phyloP scores from a whole-genome alignment of 164 flowering plant genomes.

The Echeveria elegans region DNA sequence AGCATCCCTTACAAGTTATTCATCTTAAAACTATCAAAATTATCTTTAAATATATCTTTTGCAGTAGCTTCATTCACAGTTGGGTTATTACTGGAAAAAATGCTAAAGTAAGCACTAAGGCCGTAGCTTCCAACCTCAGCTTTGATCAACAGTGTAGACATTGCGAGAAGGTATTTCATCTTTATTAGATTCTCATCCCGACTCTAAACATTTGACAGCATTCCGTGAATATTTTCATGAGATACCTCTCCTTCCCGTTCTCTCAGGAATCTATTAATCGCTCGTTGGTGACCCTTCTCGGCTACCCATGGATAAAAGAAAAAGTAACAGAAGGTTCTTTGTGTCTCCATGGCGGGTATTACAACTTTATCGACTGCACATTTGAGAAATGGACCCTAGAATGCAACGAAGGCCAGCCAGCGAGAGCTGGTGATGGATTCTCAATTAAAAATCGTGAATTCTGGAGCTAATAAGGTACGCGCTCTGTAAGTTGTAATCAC shows the following conservation, averaged over 20 bases:
- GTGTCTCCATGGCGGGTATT: constrained; percentile 85
- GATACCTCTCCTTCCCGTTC: neutral
- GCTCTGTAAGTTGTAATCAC: neutral
- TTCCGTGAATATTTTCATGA: neutral
- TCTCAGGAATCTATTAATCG: constrained; percentile 74
- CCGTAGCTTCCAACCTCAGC: constrained; percentile 49
- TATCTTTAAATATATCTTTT: neutral
- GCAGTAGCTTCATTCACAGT: constrained; percentile 64
- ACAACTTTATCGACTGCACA: constrained; percentile 70
- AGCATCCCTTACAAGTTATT: neutral
- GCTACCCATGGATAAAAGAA: constrained; percentile 89
- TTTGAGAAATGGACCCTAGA: constrained; percentile 97
- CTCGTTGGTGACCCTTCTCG: constrained; percentile 59
- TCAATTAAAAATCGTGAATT: constrained; percentile 34
- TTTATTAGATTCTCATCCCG: neutral
- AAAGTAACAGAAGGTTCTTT: constrained; percentile 48
- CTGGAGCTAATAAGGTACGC: constrained; percentile 34
- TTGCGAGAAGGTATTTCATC: constrained; percentile 73
- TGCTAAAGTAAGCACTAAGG: constrained; percentile 51
- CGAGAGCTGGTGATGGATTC: constrained; percentile 15
- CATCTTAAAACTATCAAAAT: neutral
- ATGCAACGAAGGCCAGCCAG: constrained; percentile 20
- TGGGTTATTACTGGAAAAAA: constrained; percentile 70
- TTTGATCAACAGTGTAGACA: constrained; percentile 86
- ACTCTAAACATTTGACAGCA: neutral